A percentile compares a stretch with the other conserved stretches of the same genome.
phyloP scores from a whole-genome alignment of 176 grass and related monocot genomes.

The Oryza longistaminata region DNA sequence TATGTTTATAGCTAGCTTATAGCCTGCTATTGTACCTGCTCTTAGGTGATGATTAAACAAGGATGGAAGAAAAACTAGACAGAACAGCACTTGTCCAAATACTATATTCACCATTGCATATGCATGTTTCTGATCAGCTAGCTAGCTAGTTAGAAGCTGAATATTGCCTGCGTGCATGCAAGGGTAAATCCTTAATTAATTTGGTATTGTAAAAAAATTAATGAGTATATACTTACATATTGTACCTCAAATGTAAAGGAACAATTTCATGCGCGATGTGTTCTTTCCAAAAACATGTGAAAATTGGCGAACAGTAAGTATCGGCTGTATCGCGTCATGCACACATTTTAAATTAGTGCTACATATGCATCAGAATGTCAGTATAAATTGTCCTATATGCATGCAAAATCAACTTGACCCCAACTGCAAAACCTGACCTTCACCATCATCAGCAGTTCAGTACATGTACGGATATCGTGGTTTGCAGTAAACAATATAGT shows the following conservation, averaged over 20 bases:
- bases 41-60: too few relatives aligned
- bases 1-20: too few relatives aligned
- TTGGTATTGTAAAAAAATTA: not conserved
- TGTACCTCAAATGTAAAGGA: not conserved
- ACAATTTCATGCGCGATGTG: not conserved
- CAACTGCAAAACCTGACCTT: not conserved
- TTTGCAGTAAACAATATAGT: not conserved
- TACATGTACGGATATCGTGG: not conserved
- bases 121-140: too few relatives aligned
- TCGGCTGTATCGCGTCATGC: not conserved
- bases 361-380: not conserved
- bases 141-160: too few relatives aligned
- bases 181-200: not conserved
- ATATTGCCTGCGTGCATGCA: too few relatives aligned
- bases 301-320: not conserved
- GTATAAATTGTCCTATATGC: not conserved
- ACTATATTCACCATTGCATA: too few relatives aligned
- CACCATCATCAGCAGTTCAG: not conserved
- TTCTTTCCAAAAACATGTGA: not conserved
- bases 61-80: too few relatives aligned
- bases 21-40: too few relatives aligned
- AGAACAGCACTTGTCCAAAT: too few relatives aligned
- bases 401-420: not conserved
- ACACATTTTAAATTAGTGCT: not conserved
- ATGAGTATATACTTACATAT: not conserved